Conservation (phyloP, 2,329 filamentous ascomycete species). For the Cordyceps pruinosa region DNA sequence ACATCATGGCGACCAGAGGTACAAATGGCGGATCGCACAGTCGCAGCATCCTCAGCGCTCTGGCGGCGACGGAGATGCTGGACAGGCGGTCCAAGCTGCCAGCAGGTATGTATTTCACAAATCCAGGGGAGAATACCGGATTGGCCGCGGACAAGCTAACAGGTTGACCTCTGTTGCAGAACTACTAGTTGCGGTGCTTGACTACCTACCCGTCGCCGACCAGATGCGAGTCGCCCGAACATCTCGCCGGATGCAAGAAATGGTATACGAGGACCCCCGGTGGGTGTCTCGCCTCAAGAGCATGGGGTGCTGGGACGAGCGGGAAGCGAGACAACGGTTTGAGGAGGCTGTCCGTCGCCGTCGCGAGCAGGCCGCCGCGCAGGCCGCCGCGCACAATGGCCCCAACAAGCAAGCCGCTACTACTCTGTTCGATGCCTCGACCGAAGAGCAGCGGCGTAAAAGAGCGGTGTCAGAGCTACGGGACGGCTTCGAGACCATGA, state of each 20-base stretch:
- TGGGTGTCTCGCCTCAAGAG: slow-evolving; percentile 82
- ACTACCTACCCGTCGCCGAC: slow-evolving; percentile 80
- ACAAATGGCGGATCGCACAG: slow-evolving; percentile 32
- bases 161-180: slow-evolving; percentile 43
- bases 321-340: slow-evolving; percentile 71
- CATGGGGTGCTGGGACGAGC: slow-evolving; percentile 90
- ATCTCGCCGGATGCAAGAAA: slow-evolving; percentile 84
- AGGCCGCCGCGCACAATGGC: slow-evolving; percentile 17
- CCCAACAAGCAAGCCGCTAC: slow-evolving; percentile 25
- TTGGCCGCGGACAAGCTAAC: background rate
- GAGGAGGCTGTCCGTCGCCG: slow-evolving; percentile 62
- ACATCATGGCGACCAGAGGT: slow-evolving; percentile 38
- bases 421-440: slow-evolving; percentile 67
- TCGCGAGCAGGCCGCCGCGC: slow-evolving; percentile 43
- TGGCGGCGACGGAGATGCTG: slow-evolving; percentile 75
- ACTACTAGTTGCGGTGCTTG: slow-evolving; percentile 79
- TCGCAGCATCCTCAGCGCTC: slow-evolving; percentile 61
- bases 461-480: slow-evolving; percentile 26
- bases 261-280: slow-evolving; percentile 96
- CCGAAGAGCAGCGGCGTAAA: slow-evolving; percentile 55
- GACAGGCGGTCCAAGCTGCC: slow-evolving; percentile 72
- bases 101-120: slow-evolving; percentile 52
- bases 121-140: slow-evolving; percentile 8
- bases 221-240: slow-evolving; percentile 78
- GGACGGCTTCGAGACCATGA: slow-evolving; percentile 78